These are phyloP conservation scores for Moesziomyces parantarcticus DNA, from an alignment of 1,284 basidiomycete species.

Conservation along the genomic window DNA sequence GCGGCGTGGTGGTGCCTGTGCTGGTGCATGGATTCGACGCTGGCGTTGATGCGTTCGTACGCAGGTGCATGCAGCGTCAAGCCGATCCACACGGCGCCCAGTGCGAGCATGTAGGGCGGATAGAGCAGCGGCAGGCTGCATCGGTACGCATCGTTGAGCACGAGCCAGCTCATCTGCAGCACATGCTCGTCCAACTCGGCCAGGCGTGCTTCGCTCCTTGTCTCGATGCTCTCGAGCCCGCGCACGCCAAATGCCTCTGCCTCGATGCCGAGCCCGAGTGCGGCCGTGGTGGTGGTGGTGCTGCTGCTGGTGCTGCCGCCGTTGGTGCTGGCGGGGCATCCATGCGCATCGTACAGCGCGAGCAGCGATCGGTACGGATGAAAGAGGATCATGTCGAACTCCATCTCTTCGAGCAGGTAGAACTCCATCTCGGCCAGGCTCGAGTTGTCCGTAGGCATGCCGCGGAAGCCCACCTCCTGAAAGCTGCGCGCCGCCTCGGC, in stretches of 20 bases:
- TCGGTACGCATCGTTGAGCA: constrained; percentile 95
- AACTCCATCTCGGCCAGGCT: constrained; percentile 99
- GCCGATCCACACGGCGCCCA: constrained; percentile 84
- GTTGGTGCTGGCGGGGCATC: not conserved
- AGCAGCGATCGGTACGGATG: constrained; percentile 91
- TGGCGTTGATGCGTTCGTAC: constrained; percentile 25
- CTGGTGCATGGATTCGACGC: constrained; percentile 6
- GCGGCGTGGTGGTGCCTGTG: constrained; percentile 61
- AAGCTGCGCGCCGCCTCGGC: constrained; percentile 75
- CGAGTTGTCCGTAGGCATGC: constrained; percentile 81
- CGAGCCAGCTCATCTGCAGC: constrained; percentile 75
- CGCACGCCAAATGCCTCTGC: constrained; percentile 19
- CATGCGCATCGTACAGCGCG: constrained; percentile 75
- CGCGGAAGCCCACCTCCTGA: constrained; percentile 44
- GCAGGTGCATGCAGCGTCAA: constrained; percentile 48
- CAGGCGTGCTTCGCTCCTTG: constrained; percentile 36
- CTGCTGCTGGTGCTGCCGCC: no score
- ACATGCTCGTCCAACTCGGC: constrained; percentile 70
- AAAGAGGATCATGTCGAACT: constrained; percentile 91
- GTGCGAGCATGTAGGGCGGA: constrained; percentile 91
- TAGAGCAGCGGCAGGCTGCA: constrained; percentile 89
- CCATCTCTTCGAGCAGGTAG: constrained; percentile 93
- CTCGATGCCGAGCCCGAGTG: constrained; percentile 10
- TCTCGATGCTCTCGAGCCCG: constrained; percentile 9
- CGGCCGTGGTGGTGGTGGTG: not conserved